These are phyloP conservation scores for Voacanga thouarsii DNA, from an alignment of 257 asterid genomes.

Conservation along the genomic window DNA sequence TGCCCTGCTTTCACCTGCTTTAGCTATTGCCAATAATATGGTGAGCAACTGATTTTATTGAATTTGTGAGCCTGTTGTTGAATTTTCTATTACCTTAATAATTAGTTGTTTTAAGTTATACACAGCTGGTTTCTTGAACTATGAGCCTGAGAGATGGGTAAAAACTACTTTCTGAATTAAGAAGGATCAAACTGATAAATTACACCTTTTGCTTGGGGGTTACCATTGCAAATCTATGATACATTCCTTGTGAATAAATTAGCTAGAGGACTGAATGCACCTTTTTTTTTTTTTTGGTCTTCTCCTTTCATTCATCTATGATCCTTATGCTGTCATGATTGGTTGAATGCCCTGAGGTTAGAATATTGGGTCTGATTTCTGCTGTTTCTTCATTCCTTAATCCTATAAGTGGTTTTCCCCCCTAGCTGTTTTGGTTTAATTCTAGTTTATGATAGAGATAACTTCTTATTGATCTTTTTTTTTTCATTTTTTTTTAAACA, in stretches of 20 bases:
- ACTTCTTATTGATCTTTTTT: slow-evolving; percentile 8
- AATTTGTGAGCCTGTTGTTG: not conserved
- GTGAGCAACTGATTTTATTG: slow-evolving; percentile 35
- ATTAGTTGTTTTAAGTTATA: not conserved
- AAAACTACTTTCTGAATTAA: not conserved
- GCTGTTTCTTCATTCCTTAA: not conserved
- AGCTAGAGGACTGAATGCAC: not conserved
- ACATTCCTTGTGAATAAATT: not conserved
- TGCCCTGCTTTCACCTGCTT: slow-evolving; percentile 67
- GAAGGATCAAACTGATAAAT: not conserved
- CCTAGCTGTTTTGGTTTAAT: not conserved
- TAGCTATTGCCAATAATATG: slow-evolving; percentile 74
- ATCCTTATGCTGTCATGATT: not conserved
- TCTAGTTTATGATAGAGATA: not conserved
- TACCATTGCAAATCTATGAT: not conserved
- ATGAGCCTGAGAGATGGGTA: not conserved
- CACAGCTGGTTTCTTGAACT: not conserved
- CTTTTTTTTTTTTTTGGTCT: no score
- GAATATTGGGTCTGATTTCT: not conserved
- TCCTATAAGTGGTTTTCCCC: not conserved
- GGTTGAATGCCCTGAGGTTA: not conserved
- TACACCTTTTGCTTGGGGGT: not conserved
- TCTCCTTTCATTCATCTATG: not conserved
- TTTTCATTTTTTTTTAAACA: slow-evolving; percentile 3
- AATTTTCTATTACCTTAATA: not conserved